Evolutionary conservation across 371 early-diverging fungal genomes (phyloP), one percentile per base, ranked within the genome.

Genomic region (Encephalitozoon romaleae): DNA sequence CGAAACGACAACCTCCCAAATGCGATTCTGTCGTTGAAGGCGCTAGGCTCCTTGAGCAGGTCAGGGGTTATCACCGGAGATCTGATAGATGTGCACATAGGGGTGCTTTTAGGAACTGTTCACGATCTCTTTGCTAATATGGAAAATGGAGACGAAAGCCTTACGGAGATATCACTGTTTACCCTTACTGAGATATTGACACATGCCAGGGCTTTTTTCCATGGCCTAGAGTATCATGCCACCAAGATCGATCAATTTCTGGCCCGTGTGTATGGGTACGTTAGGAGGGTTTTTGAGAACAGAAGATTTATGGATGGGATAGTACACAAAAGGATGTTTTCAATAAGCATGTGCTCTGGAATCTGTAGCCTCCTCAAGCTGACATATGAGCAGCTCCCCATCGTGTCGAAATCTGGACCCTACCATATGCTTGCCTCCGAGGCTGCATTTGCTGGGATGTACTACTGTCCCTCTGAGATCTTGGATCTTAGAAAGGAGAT

Each of bases 311-410:
- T 73, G 42, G 73, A 73, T n/a, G 11, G 49, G n/a, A 49, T 49
- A 9, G 39, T 21, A 9, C 66, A 41, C 32, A 73, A 64, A n/a
- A 73, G 66, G 49, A 8, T 26, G 30, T 49, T 52, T 30, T 23
- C 64, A 9, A 25, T 73, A 38, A 25, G 25, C 9, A 41, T 73
- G 45, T 51, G 64, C 4, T 65, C 66, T 49, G 38, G 52, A 30
- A 39, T 73, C 5, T 65, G 65, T 18, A 64, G 66, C 23, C 51
- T 73, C 9, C 45, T 73, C 8, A 73, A 73, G 42, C 32, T 73
- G 4, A 51, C 53, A 30, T 64, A 39, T 11, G 59, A 73, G 30
- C 41, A 64, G 26, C 32, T 18, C n/a, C 18, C 66, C 1, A 32
- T 65, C 9, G 34, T 65, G 8, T 34, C 38, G 28, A 63, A 51